Base-by-base conservation (phyloP, 192 early-diverging fungal genomes). In the Paraglomus brasilianum region DNA sequence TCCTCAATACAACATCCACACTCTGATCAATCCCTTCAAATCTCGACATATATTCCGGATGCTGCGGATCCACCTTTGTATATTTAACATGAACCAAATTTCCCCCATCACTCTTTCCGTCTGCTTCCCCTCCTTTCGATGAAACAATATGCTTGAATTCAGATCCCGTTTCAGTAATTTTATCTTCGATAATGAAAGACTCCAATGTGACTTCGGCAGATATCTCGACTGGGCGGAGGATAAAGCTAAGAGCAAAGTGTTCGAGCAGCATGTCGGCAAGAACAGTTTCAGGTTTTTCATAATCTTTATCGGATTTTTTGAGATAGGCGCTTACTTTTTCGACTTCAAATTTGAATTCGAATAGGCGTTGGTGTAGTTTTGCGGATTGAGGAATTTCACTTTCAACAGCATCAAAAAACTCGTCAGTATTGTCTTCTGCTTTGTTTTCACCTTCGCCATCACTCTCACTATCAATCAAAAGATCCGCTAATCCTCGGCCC, bases 11-110 rank as follows among this genome's bases (percentile, higher is more conserved):
- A 1, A 98, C 83, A 41, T 94, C 90, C 6, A 93, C 85, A 0
- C 85, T 88, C 62, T 94, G 92, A 52, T 92, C 88, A 58, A 92
- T 85, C 11, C 89, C 90, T 62, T 91, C 84, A 77, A 90, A 89
- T 63, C 81, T 88, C 42, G 81, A 78, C 11, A 81, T 73, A 43
- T 88, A 95, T 67, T 93, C 90, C 0, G 93, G 91, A 5, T 84
- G 88, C 24, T 76, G 76, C 0, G 82, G 79, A 55, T 94, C 89
- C 60, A 91, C 83, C 17, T 89, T 84, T 36, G 80, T 74, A 67
- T 95, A 95, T 43, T 83, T 77, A 8, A 97, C 83, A 8, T 72
- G 80, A 1, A 95, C 82, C 38, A 96, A 75, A 60, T 90, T 82
- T 59, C 84, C 86, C 1, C 75, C 72, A 47, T 83, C 83, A 21